Evolutionary conservation across 2,329 filamentous ascomycete genomes (phyloP).

Genomic region (Allantophomopsis lycopodina): DNA sequence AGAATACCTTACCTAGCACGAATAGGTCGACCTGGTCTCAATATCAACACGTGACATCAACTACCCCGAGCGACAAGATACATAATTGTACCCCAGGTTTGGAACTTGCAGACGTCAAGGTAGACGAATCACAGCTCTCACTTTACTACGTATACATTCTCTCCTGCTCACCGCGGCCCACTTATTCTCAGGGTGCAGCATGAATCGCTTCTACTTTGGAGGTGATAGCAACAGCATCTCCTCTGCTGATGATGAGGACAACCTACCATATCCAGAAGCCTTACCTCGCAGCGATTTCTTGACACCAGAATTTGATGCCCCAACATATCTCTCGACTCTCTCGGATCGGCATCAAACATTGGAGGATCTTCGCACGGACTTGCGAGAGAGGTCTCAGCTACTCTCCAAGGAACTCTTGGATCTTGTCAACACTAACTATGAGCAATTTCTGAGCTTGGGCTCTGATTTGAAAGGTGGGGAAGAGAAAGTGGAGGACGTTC

Average conservation of each 20-base stretch:
- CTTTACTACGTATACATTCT: conserved; percentile 41
- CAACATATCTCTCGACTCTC: conserved; percentile 70
- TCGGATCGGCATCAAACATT: conserved; percentile 88
- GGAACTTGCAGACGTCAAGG: too few species aligned
- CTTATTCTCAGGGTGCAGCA: conserved; percentile 39
- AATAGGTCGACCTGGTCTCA: too few species aligned
- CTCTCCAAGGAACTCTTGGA: conserved; percentile 82
- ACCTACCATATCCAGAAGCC: conserved; percentile 78
- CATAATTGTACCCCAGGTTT: too few species aligned
- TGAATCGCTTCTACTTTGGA: conserved; percentile 33
- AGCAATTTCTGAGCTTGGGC: conserved; percentile 76
- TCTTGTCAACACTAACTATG: conserved; percentile 90
- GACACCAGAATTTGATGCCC: conserved; percentile 60
- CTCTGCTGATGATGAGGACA: conserved; percentile 42
- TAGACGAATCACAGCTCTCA: too few species aligned
- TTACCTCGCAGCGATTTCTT: conserved; percentile 78
- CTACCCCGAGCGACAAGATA: too few species aligned
- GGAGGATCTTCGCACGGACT: conserved; percentile 77
- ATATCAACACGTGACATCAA: too few species aligned
- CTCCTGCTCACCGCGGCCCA: conserved; percentile 69
- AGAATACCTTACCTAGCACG: too few species aligned
- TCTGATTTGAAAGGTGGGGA: conserved; percentile 74
- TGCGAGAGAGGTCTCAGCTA: conserved; percentile 65
- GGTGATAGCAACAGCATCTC: conserved; percentile 13
- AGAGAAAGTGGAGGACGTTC: conserved; percentile 80